Conservation (phyloP, 2,329 filamentous ascomycete species). For the Aspergillus caelatus region DNA sequence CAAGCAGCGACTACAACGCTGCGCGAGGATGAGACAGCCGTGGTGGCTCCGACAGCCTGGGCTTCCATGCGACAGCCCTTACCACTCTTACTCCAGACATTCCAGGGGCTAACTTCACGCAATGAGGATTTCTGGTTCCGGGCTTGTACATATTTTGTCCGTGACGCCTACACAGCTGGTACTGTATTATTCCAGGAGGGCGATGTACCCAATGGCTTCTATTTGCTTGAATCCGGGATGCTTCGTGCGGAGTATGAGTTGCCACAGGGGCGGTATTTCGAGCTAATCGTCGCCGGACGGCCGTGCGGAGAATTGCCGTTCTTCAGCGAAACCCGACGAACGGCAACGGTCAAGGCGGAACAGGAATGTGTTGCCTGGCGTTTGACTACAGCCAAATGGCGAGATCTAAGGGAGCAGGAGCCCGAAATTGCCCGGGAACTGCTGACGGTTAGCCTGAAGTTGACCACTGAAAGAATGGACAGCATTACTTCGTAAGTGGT, state of each 20-base stretch:
- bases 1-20: slow-evolving; percentile 77
- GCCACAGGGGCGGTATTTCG: slow-evolving; percentile 84
- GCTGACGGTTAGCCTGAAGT: slow-evolving; percentile 82
- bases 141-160: slow-evolving; percentile 73
- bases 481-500: slow-evolving; percentile 61
- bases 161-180: slow-evolving; percentile 68
- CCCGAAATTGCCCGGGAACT: slow-evolving; percentile 81
- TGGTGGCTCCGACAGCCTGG: slow-evolving; percentile 67
- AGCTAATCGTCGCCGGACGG: slow-evolving; percentile 90
- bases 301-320: slow-evolving; percentile 96
- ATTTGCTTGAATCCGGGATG: slow-evolving; percentile 86
- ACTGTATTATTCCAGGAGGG: slow-evolving; percentile 77
- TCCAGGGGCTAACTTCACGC: slow-evolving; percentile 79
- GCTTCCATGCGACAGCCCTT: slow-evolving; percentile 86
- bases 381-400: slow-evolving; percentile 73
- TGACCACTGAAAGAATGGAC: slow-evolving; percentile 92
- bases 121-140: slow-evolving; percentile 97
- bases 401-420: slow-evolving; percentile 69
- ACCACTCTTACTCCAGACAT: slow-evolving; percentile 90
- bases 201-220: slow-evolving; percentile 79
- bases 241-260: slow-evolving; percentile 87
- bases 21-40: slow-evolving; percentile 61
- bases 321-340: slow-evolving; percentile 86
- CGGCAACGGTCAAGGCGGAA: slow-evolving; percentile 83
- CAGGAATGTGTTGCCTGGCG: slow-evolving; percentile 81